Conservation (phyloP, 1,284 basidiomycete species). For the Ustilago bromivora region DNA sequence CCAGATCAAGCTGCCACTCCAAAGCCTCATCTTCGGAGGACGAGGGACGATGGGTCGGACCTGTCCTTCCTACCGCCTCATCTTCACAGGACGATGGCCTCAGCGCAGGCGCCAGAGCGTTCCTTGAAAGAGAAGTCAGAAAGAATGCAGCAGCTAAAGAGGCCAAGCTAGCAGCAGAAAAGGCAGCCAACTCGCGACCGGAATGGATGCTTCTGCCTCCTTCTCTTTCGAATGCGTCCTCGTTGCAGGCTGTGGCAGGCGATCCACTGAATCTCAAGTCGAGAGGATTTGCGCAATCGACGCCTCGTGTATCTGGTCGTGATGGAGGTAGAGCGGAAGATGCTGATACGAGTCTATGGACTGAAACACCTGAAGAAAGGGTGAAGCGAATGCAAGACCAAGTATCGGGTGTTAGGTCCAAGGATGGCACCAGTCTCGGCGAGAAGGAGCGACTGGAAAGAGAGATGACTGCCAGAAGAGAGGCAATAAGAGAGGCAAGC, state of each 20-base stretch:
- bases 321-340: conserved; percentile 16
- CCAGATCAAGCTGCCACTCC: conserved; percentile 13
- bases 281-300: conserved; percentile 58
- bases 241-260: conserved; percentile 31
- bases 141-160: conserved; percentile 30
- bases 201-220: conserved; percentile 60
- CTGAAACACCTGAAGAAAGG: conserved; percentile 58
- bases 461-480: conserved; percentile 23
- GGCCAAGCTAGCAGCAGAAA: conserved; percentile 27
- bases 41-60: conserved; percentile 30
- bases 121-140: conserved; percentile 50
- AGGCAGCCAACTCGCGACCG: conserved; percentile 39
- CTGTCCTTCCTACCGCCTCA: conserved; percentile 13
- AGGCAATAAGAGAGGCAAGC: conserved; percentile 32
- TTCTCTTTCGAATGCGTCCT: conserved; percentile 33
- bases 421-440: neutral
- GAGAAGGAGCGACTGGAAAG: conserved; percentile 26
- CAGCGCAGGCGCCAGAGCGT: conserved; percentile 25
- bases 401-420: conserved; percentile 30
- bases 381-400: conserved; percentile 47
- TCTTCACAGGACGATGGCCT: conserved; percentile 7
- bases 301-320: conserved; percentile 42
- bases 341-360: conserved; percentile 55
- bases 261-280: conserved; percentile 55
- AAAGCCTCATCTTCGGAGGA: conserved; percentile 9